These are phyloP conservation scores for Rhizophlyctis rosea DNA, from an alignment of 192 early-diverging fungal species.

Conservation along the genomic window DNA sequence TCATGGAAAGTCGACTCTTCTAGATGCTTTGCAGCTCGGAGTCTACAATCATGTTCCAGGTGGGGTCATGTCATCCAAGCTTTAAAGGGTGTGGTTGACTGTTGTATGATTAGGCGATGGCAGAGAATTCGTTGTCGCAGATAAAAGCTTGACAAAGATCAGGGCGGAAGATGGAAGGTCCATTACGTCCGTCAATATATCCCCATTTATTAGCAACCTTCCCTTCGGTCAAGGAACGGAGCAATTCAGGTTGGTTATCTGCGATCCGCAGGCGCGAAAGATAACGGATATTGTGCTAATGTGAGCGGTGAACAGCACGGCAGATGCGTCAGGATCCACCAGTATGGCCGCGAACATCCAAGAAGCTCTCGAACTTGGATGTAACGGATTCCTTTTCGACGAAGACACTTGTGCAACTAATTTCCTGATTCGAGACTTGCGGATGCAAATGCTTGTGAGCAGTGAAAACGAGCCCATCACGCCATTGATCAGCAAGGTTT, in stretches of 20 bases:
- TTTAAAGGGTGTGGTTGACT: not conserved
- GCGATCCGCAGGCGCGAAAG: too few relatives aligned
- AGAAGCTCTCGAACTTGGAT: constrained; percentile 46
- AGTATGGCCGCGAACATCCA: constrained; percentile 60
- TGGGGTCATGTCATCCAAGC: not conserved
- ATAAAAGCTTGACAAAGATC: constrained; percentile 35
- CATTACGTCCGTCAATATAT: constrained; percentile 43
- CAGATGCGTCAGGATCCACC: constrained; percentile 52
- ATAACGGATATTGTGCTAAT: too few relatives aligned
- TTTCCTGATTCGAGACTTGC: constrained; percentile 54
- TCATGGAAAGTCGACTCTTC: constrained; percentile 59
- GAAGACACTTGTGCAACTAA: constrained; percentile 64
- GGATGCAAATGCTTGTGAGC: constrained; percentile 51
- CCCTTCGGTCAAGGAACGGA: constrained; percentile 43
- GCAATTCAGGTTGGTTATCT: too few relatives aligned
- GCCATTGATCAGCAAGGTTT: constrained; percentile 44
- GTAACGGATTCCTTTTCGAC: constrained; percentile 45
- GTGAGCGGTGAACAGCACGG: too few relatives aligned
- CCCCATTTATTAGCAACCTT: constrained; percentile 52
- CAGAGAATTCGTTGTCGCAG: constrained; percentile 49
- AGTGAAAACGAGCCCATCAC: constrained; percentile 54
- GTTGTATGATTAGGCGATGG: constrained; percentile 33
- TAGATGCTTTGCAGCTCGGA: constrained; percentile 51
- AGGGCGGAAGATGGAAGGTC: constrained; percentile 52
- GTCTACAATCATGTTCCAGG: constrained; percentile 56